Base-by-base conservation (phyloP, 352 stramenopile genomes). In the Globisporangium okanoganense region DNA sequence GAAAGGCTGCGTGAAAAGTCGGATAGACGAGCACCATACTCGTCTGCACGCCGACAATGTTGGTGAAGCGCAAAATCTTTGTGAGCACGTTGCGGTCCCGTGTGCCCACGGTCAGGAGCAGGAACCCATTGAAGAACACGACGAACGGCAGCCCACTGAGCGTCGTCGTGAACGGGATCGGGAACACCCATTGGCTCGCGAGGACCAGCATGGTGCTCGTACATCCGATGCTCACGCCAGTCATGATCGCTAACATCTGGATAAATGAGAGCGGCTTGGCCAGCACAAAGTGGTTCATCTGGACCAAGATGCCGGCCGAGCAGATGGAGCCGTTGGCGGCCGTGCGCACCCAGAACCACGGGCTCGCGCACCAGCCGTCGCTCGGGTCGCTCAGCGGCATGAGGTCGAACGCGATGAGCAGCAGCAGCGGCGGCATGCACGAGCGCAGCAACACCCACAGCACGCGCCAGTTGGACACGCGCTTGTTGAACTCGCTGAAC, bases 401-500 rank as follows among this genome's bases (percentile, higher is more conserved):
- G 24, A 54, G 4, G 48, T 54, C 48, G 48, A 54, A 35, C 13
- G 40, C 12, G 48, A 54, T 24, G 5, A 54, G 48, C 22, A 54
- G 16, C 8, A 56, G 16, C 24, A 56, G 27, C 16, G 49, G 49
- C 2, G 49, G 49, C 4, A 56, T 10, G 13, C 49, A 56, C 5
- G 18, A 40, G 25, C 29, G 49, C 27, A 56, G 20, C 16, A 56
- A 16, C 29, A 56, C 49, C 27, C 29, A 41, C 16, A 25, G 18
- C 27, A 56, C 49, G 13, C 49, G 29, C 49, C 49, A 44, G 8
- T 13, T 18, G 12, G 49, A 20, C 20, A 25, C 33, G 0, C 24
- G 3, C 27, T 56, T 38, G 33, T 14, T 25, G 49, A 44, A 56
- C 49, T 56, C 49, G 18, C 27, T 56, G 49, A 56, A 44, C 16